Percentiles rank a stretch among this genome's conserved stretches.
These are phyloP conservation scores for Russula virescens DNA, from an alignment of 768 basidiomycete genomes.

Conservation along the genomic window DNA sequence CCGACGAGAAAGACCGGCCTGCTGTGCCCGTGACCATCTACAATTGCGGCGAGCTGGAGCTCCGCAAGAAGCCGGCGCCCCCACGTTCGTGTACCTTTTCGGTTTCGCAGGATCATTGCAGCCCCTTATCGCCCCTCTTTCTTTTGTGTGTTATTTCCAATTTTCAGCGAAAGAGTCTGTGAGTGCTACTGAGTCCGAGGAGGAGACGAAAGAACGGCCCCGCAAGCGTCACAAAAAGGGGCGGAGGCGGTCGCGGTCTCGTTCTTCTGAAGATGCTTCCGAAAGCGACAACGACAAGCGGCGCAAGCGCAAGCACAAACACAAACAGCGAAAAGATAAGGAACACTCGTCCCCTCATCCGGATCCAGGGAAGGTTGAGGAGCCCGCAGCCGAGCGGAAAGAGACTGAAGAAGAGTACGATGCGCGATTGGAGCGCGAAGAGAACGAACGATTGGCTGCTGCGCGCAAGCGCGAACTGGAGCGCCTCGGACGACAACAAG, in stretches of 20 bases:
- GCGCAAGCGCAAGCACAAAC: conserved; percentile 27
- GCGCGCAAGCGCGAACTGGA: conserved; percentile 46
- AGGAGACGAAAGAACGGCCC: neutral
- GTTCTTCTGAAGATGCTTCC: conserved; percentile 4
- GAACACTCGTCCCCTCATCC: conserved; percentile 20
- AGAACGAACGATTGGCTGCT: conserved; percentile 50
- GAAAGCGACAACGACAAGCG: conserved; percentile 15
- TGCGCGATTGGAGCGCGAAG: conserved; percentile 59
- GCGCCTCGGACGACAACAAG: conserved; percentile 38
- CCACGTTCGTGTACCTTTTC: conserved; percentile 22
- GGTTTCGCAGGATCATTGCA: neutral
- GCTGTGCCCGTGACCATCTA: conserved; percentile 57
- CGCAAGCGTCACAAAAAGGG: conserved; percentile 23
- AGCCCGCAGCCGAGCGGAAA: conserved; percentile 9
- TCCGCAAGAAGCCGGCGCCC: conserved; percentile 40
- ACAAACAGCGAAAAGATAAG: conserved; percentile 30
- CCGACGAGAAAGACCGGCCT: conserved; percentile 74
- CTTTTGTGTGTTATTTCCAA: neutral
- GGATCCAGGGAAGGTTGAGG: conserved; percentile 1
- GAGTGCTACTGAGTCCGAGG: conserved; percentile 19
- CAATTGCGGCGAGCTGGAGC: conserved; percentile 82
- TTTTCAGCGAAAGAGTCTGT: conserved; percentile 16
- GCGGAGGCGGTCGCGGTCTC: conserved; percentile 12
- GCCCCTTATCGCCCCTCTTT: conserved; percentile 1
- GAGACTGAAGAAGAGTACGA: conserved; percentile 76